These are phyloP conservation scores for Lachnellula subtilissima DNA, from an alignment of 2,329 filamentous ascomycete species.

Conservation along the genomic window DNA sequence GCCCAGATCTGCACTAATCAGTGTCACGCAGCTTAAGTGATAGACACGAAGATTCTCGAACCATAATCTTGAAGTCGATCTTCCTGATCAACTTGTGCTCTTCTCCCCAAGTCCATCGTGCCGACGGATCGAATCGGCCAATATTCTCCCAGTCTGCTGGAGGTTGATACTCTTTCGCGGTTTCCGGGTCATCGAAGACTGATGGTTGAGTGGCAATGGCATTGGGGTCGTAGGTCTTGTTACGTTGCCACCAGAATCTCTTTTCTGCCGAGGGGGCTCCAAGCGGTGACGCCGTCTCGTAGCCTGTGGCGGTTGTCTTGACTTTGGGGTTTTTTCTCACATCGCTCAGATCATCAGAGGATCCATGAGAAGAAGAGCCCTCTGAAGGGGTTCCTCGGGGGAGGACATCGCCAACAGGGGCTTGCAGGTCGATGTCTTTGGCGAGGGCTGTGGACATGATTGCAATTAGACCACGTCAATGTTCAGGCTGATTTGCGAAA, in stretches of 20 bases:
- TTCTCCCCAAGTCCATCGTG: constrained; percentile 26
- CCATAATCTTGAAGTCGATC: constrained; percentile 31
- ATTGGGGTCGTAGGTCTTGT: constrained; percentile 19
- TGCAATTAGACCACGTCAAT: not conserved
- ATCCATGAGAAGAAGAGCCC: constrained; percentile 1
- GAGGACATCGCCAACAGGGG: not conserved
- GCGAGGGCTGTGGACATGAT: constrained; percentile 10
- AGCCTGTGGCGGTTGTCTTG: not conserved
- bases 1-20: constrained; percentile 20
- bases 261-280: constrained; percentile 18
- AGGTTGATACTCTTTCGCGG: constrained; percentile 23
- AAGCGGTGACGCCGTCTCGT: constrained; percentile 6
- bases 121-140: constrained; percentile 24
- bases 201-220: constrained; percentile 26
- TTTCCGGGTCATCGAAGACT: constrained; percentile 25
- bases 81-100: constrained; percentile 25
- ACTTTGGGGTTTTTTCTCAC: not conserved
- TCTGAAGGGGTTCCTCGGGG: not conserved
- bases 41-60: constrained; percentile 4
- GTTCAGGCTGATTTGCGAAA: not conserved
- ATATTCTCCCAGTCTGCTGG: constrained; percentile 23
- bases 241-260: constrained; percentile 22
- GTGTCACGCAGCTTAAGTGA: not conserved
- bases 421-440: constrained; percentile 1
- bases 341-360: constrained; percentile 1